These are phyloP conservation scores for Plectosphaerella plurivora DNA, from an alignment of 2,329 filamentous ascomycete genomes.

Conservation along the genomic window DNA sequence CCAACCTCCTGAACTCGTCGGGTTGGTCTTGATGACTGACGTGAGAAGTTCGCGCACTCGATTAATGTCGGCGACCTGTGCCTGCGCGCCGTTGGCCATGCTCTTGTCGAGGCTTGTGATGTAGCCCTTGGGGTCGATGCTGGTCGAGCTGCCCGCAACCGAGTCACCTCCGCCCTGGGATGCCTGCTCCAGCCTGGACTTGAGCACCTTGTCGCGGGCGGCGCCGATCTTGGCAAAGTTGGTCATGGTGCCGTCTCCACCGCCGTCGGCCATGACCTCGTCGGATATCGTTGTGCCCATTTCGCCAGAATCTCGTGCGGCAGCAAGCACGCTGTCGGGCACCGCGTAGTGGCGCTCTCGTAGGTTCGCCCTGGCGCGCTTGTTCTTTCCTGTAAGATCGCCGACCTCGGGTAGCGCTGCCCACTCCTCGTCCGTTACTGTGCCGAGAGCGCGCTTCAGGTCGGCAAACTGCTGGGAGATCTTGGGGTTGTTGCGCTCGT, in stretches of 20 bases:
- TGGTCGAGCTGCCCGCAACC: constrained; percentile 75
- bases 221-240: constrained; percentile 98
- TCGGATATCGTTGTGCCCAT: constrained; percentile 86
- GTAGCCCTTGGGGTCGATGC: constrained; percentile 92
- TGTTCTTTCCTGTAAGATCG: constrained; percentile 91
- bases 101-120: constrained; percentile 86
- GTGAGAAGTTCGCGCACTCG: constrained; percentile 88
- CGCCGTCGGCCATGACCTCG: constrained; percentile 56
- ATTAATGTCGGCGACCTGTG: constrained; percentile 91
- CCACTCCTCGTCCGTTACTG: constrained; percentile 94
- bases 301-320: constrained; percentile 74
- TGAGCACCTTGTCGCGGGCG: constrained; percentile 90
- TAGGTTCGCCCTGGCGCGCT: constrained; percentile 76
- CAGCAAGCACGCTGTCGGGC: constrained; percentile 89
- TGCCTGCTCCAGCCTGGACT: constrained; percentile 89
- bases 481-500: constrained; percentile 96
- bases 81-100: constrained; percentile 72
- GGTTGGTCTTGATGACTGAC: constrained; percentile 95
- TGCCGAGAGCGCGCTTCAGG: constrained; percentile 82
- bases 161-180: constrained; percentile 66
- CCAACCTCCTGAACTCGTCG: constrained; percentile 91
- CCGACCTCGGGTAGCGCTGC: constrained; percentile 92
- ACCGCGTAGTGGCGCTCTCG: constrained; percentile 91
- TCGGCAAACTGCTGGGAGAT: constrained; percentile 98
- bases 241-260: constrained; percentile 84